phyloP scores from a whole-genome alignment of 192 early-diverging fungal species.

The Dispira parvispora region DNA sequence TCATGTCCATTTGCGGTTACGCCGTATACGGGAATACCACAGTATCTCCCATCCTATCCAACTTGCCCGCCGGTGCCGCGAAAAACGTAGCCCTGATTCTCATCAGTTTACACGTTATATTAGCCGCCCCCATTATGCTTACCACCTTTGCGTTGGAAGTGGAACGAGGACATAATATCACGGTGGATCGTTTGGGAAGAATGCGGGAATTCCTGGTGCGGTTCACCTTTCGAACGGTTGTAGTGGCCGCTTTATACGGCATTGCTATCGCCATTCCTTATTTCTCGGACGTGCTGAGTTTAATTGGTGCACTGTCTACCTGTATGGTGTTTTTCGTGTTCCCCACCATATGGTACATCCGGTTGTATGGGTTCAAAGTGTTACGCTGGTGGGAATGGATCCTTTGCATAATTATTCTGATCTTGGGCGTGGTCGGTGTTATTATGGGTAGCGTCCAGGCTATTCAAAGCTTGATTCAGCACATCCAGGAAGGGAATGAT shows the following conservation, averaged over 20 bases:
- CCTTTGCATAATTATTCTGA: constrained; percentile 31
- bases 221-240: constrained; percentile 29
- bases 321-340: constrained; percentile 70
- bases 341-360: constrained; percentile 60
- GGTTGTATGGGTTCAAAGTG: constrained; percentile 44
- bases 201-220: constrained; percentile 37
- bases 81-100: constrained; percentile 48
- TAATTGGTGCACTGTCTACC: constrained; percentile 72
- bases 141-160: constrained; percentile 58
- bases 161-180: constrained; percentile 48
- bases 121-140: constrained; percentile 60
- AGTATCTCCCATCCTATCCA: constrained; percentile 50
- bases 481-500: constrained; percentile 9
- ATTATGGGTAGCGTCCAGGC: constrained; percentile 51
- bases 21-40: constrained; percentile 47
- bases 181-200: constrained; percentile 28
- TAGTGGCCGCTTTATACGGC: constrained; percentile 35
- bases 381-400: constrained; percentile 30
- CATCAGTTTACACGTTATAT: constrained; percentile 66
- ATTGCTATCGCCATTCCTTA: constrained; percentile 54
- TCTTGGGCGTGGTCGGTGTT: constrained; percentile 37
- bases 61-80: constrained; percentile 41
- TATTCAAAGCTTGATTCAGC: constrained; percentile 37
- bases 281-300: constrained; percentile 61
- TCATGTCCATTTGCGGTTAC: constrained; percentile 57